These are phyloP conservation scores for Homolaphlyctis polyrhiza DNA, from an alignment of 371 early-diverging fungal species.

Conservation along the genomic window DNA sequence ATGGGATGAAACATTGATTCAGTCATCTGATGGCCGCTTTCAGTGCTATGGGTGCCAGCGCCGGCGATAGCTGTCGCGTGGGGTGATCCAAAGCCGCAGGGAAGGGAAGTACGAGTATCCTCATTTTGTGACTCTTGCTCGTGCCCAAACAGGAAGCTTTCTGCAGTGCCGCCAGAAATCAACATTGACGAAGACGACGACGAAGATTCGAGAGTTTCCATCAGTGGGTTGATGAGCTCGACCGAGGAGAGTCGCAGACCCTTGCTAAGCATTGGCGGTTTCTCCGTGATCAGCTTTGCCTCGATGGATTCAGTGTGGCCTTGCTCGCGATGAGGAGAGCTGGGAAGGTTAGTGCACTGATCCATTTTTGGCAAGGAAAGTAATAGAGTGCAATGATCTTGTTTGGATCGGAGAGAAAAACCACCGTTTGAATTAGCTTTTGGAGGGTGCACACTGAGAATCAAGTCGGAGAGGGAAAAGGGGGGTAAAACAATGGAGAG, in stretches of 20 bases:
- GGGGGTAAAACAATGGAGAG: no score
- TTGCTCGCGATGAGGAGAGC: background rate
- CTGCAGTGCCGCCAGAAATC: no score
- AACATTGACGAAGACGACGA: no score
- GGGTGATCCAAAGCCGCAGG: no score
- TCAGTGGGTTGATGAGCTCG: slow-evolving; percentile 1
- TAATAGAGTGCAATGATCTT: background rate
- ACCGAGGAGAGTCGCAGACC: background rate
- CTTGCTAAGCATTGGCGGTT: slow-evolving; percentile 1
- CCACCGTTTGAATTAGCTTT: background rate
- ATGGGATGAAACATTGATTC: no score
- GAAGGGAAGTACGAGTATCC: no score
- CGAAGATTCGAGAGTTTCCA: background rate
- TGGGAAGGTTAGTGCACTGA: background rate
- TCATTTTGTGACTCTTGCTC: no score
- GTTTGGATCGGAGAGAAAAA: background rate
- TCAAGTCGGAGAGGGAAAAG: background rate
- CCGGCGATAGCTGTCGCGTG: no score
- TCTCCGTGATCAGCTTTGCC: background rate
- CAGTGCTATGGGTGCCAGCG: no score
- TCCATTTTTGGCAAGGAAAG: background rate
- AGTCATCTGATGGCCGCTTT: no score
- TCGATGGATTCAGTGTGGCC: background rate
- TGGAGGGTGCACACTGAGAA: background rate
- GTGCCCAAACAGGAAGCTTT: no score